Evolutionary conservation across 306 rosid species (phyloP), one percentile per base, ranked within the genome.

Genomic region (Cucurbita ficifolia): DNA sequence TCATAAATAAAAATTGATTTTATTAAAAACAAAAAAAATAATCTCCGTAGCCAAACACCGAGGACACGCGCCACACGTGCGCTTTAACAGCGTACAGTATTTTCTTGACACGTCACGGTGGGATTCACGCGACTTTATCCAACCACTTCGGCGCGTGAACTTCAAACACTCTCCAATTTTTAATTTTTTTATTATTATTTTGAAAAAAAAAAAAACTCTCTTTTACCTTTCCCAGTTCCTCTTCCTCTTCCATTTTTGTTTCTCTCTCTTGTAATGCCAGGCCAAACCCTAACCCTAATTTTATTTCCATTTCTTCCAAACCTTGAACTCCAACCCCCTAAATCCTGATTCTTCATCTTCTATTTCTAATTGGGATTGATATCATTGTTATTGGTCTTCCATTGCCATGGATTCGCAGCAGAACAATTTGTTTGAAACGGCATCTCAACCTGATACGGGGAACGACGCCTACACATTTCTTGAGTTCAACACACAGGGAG

Each of bases 391-490:
- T 17, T 11, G 73, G 29, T 35, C 58, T 51, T 18, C 72, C 4
- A 18, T 22, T 42, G 0, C 75, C 22, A 95, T 95, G 99, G 97
- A 95, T 85, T 85, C 99, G 3, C 92, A 91, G 76, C 97, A 82
- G 76, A 88, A 38, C 85, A 95, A 84, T 77, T 86, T 91, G 22
- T 95, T 88, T 80, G 99, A 95, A 29, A 86, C 99, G 71, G 96
- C 96, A 38, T 95, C 99, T 72, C 99, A 95, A 76, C 99, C 99
- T 4, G 99, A 95, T 86, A 84, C 92, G 7, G 96, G 78, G 29
- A 89, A 86, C 90, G 99, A 95, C 75, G 99, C 99, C 14, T 95
- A 95, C 87, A 95, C 99, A 16, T 95, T 95, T 78, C 96, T 95
- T 70, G 99, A 95, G 83, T 95, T 95, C 81, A 95, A 91, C 83